phyloP scores from a whole-genome alignment of 1,284 basidiomycete species.

The Grifola frondosa region DNA sequence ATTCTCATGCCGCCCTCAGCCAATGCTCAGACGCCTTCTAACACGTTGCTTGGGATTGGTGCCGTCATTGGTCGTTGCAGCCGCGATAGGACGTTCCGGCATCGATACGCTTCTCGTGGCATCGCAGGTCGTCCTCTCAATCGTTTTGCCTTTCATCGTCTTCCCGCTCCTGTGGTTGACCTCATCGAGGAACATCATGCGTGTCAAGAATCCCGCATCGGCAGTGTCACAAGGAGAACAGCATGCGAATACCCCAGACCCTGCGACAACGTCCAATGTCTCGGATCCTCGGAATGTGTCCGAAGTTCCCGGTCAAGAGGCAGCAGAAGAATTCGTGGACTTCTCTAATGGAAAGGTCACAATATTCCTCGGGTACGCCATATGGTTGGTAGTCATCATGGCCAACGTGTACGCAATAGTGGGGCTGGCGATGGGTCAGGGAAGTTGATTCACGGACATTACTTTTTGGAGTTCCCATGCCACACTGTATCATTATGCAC shows the following conservation, averaged over 20 bases:
- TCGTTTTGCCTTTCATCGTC: constrained; percentile 87
- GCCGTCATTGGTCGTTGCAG: constrained; percentile 83
- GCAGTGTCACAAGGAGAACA: constrained; percentile 1
- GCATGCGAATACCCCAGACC: constrained; percentile 2
- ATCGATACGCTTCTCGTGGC: constrained; percentile 83
- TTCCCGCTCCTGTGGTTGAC: constrained; percentile 81
- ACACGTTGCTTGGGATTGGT: constrained; percentile 86
- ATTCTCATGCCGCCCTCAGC: constrained; percentile 42
- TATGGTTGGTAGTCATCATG: constrained; percentile 63
- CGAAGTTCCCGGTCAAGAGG: constrained; percentile 11
- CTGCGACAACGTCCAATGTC: too few species aligned
- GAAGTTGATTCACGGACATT: too few species aligned
- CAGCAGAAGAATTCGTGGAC: constrained; percentile 43
- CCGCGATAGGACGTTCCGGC: constrained; percentile 72
- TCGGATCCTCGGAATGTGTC: neutral
- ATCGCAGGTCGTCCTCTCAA: constrained; percentile 85
- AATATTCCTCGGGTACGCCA: constrained; percentile 53
- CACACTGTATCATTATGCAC: too few species aligned
- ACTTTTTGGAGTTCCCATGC: too few species aligned
- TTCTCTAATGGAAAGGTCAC: constrained; percentile 63
- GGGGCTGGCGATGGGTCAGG: constrained; percentile 42
- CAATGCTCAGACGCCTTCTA: constrained; percentile 76
- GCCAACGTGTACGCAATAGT: constrained; percentile 72
- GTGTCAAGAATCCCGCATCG: constrained; percentile 39
- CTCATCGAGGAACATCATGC: constrained; percentile 70